Conservation (phyloP, 108 stramenopile genomes). For the Skeletonema marinoi region DNA sequence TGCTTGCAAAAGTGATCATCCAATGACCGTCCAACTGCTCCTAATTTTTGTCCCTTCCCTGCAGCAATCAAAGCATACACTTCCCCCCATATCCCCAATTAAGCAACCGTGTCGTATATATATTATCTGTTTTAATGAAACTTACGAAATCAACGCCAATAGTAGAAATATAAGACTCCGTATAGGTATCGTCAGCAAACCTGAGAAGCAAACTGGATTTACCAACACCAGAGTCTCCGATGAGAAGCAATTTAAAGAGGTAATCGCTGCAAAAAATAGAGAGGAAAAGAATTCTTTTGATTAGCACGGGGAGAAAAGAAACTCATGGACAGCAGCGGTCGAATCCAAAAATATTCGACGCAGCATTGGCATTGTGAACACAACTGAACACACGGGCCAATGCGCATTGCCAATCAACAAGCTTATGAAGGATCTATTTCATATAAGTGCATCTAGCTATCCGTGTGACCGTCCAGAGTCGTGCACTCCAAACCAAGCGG, state of each 20-base stretch:
- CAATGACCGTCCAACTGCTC: background rate
- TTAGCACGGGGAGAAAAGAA: background rate
- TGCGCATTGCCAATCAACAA: background rate
- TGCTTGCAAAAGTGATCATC: background rate
- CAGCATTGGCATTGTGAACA: background rate
- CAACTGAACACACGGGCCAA: background rate
- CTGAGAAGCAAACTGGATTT: constrained; percentile 92
- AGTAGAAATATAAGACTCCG: constrained; percentile 98
- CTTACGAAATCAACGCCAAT: constrained; percentile 99
- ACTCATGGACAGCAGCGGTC: background rate
- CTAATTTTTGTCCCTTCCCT: background rate
- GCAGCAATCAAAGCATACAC: background rate
- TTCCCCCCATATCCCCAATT: background rate
- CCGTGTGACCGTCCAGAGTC: too few relatives aligned
- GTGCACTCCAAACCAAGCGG: too few relatives aligned
- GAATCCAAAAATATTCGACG: background rate
- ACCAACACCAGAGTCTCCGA: constrained; percentile 95
- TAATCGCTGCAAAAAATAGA: constrained; percentile 71
- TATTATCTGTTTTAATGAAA: constrained; percentile 10
- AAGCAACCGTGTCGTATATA: background rate
- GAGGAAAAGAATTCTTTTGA: background rate
- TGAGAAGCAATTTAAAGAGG: constrained; percentile 93
- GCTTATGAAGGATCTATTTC: too few relatives aligned
- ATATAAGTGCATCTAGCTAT: too few relatives aligned
- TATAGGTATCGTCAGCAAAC: constrained; percentile 98